Evolutionary conservation across 495 filamentous ascomycete species (phyloP), one percentile per base, ranked within the genome.

Genomic region (Aspergillus affinis): DNA sequence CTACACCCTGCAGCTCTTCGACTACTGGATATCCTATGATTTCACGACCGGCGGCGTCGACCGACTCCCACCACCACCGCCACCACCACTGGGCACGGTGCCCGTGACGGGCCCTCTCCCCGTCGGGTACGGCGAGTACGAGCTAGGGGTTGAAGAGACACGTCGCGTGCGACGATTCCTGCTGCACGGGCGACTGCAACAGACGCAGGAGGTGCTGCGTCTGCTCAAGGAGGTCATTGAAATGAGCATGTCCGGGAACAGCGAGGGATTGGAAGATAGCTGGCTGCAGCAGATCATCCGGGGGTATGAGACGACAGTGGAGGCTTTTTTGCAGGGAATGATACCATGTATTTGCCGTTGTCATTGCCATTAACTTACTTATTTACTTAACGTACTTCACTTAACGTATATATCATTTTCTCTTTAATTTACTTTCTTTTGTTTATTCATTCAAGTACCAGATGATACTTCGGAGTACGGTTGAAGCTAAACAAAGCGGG

Each of bases 121-220:
- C 20, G 65, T 76, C 41, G 65, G 67, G 20, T 78, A 78, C 55
- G 75, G 75, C 23, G 69, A 73, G 64, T 78, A 78, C 61, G 74
- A 77, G 58, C 60, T 72, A 23, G 63, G 66, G n/a, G 63, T 62
- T 2, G 72, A 75, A 15, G 75, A 78, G 49, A 70, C 69, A 26
- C 66, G 64, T 3, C 72, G 67, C 15, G 69, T 78, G 26, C 71
- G 73, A 19, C 67, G 65, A 1, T 71, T 75, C 29, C 50, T 77
- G 3, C 50, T 77, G 26, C 67, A 68, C 0, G 67, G 72, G 0
- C 65, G 72, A 0, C 63, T 78, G 6, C 32, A 68, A 6, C 72
- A 73, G 36, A 75, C 69, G 19, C 64, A 68, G 56, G 72, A 72
- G 29, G 61, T 71, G 5, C 51, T 78, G 26, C 56, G 63, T 2